Conservation (phyloP, 306 rosid species). For the Myrica gale region DNA sequence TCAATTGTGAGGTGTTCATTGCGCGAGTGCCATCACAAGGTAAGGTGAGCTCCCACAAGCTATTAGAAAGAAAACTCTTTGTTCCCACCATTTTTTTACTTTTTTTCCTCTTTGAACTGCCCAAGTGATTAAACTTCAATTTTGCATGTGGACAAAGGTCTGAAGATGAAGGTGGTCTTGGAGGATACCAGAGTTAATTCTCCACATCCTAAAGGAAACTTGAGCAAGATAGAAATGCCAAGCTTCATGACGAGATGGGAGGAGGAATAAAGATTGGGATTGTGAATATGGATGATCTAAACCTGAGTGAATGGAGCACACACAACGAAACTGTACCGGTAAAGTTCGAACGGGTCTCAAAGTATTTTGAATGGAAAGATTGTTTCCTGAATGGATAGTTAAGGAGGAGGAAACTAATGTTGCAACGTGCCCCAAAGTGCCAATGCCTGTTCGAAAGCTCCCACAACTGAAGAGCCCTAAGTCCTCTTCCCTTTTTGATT, state of each 20-base stretch:
- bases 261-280: conserved; percentile 71
- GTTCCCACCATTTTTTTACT: not conserved
- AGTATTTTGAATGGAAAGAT: conserved; percentile 79
- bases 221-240: conserved; percentile 53
- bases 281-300: conserved; percentile 65
- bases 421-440: conserved; percentile 75
- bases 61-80: not conserved
- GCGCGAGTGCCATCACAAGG: conserved; percentile 82
- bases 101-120: not conserved
- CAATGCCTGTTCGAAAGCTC: no score
- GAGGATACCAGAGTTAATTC: conserved; percentile 37
- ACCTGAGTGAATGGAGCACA: conserved; percentile 53
- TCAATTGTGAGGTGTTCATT: conserved; percentile 74
- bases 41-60: conserved; percentile 71
- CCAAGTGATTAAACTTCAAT: conserved; percentile 6
- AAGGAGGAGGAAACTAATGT: conserved; percentile 89
- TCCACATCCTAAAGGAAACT: conserved; percentile 32
- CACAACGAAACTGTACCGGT: conserved; percentile 34
- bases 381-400: conserved; percentile 92
- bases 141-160: conserved; percentile 44
- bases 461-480: no score
- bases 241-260: conserved; percentile 46
- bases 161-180: conserved; percentile 59
- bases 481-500: no score
- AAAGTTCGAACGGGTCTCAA: conserved; percentile 55